These are phyloP conservation scores for Quillaja saponaria DNA, from an alignment of 306 rosid genomes.

Conservation along the genomic window DNA sequence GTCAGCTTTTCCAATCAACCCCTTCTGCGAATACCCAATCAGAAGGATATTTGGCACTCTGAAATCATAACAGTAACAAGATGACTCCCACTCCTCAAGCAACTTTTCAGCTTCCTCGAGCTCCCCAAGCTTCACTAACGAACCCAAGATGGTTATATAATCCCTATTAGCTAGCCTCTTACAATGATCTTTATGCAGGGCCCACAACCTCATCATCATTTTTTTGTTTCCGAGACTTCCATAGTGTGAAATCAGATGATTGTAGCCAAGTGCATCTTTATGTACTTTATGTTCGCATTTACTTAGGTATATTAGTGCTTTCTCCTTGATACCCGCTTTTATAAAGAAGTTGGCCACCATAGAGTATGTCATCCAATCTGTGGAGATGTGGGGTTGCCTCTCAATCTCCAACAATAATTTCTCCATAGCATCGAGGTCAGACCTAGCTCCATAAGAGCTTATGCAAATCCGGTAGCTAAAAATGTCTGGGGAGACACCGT, in stretches of 20 bases:
- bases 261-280: conserved; percentile 45
- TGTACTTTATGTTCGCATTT: conserved; percentile 60
- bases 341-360: conserved; percentile 59
- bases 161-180: conserved; percentile 65
- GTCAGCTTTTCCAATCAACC: conserved; percentile 55
- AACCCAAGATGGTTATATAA: conserved; percentile 62
- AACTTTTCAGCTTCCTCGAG: conserved; percentile 50
- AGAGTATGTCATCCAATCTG: conserved; percentile 55
- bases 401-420: conserved; percentile 63
- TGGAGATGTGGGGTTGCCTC: conserved; percentile 34
- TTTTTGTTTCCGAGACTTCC: conserved; percentile 49
- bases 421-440: conserved; percentile 57
- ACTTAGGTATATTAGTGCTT: conserved; percentile 50
- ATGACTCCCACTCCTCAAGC: conserved; percentile 64
- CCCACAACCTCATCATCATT: conserved; percentile 64
- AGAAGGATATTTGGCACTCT: conserved; percentile 60
- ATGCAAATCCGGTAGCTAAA: conserved; percentile 65
- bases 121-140: conserved; percentile 62
- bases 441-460: conserved; percentile 52
- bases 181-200: conserved; percentile 48
- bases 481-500: conserved; percentile 54
- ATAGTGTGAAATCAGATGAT: conserved; percentile 58
- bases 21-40: conserved; percentile 44
- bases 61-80: conserved; percentile 56
- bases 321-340: conserved; percentile 50